phyloP scores from a whole-genome alignment of 805 yeast species.

The Yamadazyma laniorum region DNA sequence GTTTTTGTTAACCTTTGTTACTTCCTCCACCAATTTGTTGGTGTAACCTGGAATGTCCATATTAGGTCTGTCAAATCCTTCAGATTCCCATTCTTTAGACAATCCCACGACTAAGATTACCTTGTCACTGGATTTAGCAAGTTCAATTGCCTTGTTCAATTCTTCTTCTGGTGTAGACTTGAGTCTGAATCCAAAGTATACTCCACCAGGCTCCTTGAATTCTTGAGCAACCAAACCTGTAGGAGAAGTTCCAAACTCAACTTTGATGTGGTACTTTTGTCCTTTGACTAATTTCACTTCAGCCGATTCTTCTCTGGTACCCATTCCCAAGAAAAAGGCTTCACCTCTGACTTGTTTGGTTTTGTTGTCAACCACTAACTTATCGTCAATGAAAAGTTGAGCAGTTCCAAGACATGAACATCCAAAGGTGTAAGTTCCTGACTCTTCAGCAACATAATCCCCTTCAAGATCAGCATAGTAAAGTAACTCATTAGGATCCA shows the following conservation, averaged over 20 bases:
- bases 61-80: constrained; percentile 31
- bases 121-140: constrained; percentile 29
- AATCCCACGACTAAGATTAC: constrained; percentile 29
- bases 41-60: constrained; percentile 31
- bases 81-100: constrained; percentile 32
- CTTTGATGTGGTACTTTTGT: constrained; percentile 40
- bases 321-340: constrained; percentile 50
- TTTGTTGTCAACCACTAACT: constrained; percentile 55
- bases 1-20: constrained; percentile 26
- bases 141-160: constrained; percentile 22
- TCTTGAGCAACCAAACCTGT: constrained; percentile 16
- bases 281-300: constrained; percentile 42
- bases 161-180: constrained; percentile 25
- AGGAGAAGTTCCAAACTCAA: constrained; percentile 45
- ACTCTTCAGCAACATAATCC: constrained; percentile 43
- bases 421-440: constrained; percentile 53
- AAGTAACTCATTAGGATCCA: constrained; percentile 18
- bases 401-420: constrained; percentile 54
- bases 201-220: constrained; percentile 25
- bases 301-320: constrained; percentile 51
- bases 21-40: constrained; percentile 24
- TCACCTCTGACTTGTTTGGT: constrained; percentile 50
- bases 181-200: constrained; percentile 22
- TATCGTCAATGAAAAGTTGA: constrained; percentile 49
- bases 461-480: constrained; percentile 48